Base-by-base conservation (phyloP, 164 flowering plant species). In the Warburgia ugandensis region DNA sequence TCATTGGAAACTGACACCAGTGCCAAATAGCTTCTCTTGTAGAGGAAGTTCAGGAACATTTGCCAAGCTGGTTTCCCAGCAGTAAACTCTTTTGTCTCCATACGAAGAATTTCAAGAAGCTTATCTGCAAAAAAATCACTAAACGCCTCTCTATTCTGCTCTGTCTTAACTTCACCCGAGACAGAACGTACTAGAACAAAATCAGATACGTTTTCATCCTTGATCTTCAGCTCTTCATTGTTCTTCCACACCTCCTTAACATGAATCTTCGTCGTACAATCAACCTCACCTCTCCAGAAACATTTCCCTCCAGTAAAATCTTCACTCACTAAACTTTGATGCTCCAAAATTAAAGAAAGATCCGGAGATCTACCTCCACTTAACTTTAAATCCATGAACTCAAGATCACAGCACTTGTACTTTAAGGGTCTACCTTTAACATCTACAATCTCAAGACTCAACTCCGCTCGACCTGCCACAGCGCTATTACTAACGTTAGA, bases 401-500 rank as follows among this genome's bases (percentile, higher is more conserved):
- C 85, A 45, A 89, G 89, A 65, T 81, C 81, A 63, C 91, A 76
- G 45, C 63, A 76, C 55, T 69, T 80, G 63, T 87, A 89, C 54
- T 76, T 77, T 39, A 94, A 70, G 23, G 95, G 86, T 52, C 63
- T 82, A 32, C 74, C 86, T 31, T 48, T 71, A 21, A 76, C 82
- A 72, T 86, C 97, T 20, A 29, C 48, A 25, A 89, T 82, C 62
- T 77, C 78, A 51, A 91, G 90, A 54, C 59, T 70, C 58, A 58
- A 41, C 27, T 81, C 78, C 5, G 62, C 89, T 36, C 16, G 46
- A 26, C 29, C 23, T 40, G 48, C 49, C 27, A 25, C 26, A 17
- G 11, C 51, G 32, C 49, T n/a, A 22, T 16, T 20, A n/a, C 37
- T 22, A 16, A 52, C n/a, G 27, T 71, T 29, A 58, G 31, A 35